A percentile compares a stretch with the other conserved stretches of the same genome.
phyloP scores from a whole-genome alignment of 2,329 filamentous ascomycete genomes.

The Talaromyces sp. region DNA sequence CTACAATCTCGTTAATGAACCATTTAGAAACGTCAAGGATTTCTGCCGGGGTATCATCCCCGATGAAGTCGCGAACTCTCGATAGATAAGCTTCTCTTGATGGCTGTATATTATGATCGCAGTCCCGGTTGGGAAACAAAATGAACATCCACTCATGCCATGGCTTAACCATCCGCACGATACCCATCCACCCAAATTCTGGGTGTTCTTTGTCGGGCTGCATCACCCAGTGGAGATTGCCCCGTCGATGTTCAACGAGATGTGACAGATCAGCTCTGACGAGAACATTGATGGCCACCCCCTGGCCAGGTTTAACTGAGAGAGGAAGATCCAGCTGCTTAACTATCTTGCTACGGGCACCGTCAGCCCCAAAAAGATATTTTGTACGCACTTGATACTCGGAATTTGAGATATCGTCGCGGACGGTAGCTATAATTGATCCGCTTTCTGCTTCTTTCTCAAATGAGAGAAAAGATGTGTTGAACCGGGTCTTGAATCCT shows the following conservation, averaged over 20 bases:
- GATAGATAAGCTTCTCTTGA: slow-evolving; percentile 45
- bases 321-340: slow-evolving; percentile 46
- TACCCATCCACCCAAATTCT: slow-evolving; percentile 47
- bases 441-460: slow-evolving; percentile 19
- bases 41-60: slow-evolving; percentile 48
- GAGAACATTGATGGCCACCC: slow-evolving; percentile 36
- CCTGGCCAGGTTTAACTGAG: slow-evolving; percentile 42
- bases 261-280: slow-evolving; percentile 34
- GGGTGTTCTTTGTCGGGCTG: slow-evolving; percentile 51
- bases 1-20: slow-evolving; percentile 59
- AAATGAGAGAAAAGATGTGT: slow-evolving; percentile 37
- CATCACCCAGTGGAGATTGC: slow-evolving; percentile 53
- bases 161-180: slow-evolving; percentile 59
- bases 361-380: slow-evolving; percentile 60
- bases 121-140: slow-evolving; percentile 41
- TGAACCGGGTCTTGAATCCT: slow-evolving; percentile 43
- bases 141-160: slow-evolving; percentile 62
- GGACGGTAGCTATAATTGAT: slow-evolving; percentile 27
- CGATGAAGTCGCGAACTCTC: slow-evolving; percentile 49
- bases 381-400: slow-evolving; percentile 48
- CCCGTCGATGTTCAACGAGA: slow-evolving; percentile 30
- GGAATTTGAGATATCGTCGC: slow-evolving; percentile 32
- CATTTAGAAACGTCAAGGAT: slow-evolving; percentile 54
- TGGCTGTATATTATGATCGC: slow-evolving; percentile 31
- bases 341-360: slow-evolving; percentile 44